These are phyloP conservation scores for Bromus sterilis DNA, from an alignment of 176 grass and related monocot genomes.

Conservation along the genomic window DNA sequence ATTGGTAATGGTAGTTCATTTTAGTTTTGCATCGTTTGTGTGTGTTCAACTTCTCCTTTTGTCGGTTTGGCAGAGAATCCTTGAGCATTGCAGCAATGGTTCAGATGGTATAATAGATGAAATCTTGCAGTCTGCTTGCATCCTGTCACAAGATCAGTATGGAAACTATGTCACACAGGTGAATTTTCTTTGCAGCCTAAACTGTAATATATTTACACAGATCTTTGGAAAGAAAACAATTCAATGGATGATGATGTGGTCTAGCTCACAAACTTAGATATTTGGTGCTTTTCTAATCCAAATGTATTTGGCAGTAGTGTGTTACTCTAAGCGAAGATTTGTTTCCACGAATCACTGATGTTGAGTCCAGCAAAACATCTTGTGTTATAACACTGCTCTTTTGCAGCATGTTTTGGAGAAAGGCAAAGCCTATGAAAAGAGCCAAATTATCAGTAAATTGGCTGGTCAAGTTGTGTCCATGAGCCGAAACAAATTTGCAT, in stretches of 20 bases:
- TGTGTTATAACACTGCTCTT: conserved; percentile 1
- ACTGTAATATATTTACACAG: background rate
- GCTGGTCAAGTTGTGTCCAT: conserved; percentile 71
- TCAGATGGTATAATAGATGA: conserved; percentile 84
- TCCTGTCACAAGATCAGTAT: conserved; percentile 85
- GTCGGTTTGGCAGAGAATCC: conserved; percentile 51
- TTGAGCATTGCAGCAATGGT: conserved; percentile 62
- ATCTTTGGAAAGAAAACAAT: background rate
- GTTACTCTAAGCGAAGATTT: background rate
- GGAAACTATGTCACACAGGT: conserved; percentile 98
- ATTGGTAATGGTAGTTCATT: background rate
- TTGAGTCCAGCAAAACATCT: background rate
- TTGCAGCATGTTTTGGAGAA: conserved; percentile 83
- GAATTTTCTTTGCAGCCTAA: background rate
- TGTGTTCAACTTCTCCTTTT: background rate
- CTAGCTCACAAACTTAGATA: background rate
- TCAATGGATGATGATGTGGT: background rate
- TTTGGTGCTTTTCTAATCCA: background rate
- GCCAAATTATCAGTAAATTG: conserved; percentile 76
- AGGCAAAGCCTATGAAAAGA: conserved; percentile 63
- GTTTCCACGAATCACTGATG: background rate
- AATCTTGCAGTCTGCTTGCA: conserved; percentile 77
- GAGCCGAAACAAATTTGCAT: conserved; percentile 93
- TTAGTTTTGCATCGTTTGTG: background rate
- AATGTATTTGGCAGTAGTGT: background rate